Percentiles rank a stretch among this genome's conserved stretches.
Evolutionary conservation across 1,284 basidiomycete species (phyloP).

Genomic region (Trichosporon asahii): DNA sequence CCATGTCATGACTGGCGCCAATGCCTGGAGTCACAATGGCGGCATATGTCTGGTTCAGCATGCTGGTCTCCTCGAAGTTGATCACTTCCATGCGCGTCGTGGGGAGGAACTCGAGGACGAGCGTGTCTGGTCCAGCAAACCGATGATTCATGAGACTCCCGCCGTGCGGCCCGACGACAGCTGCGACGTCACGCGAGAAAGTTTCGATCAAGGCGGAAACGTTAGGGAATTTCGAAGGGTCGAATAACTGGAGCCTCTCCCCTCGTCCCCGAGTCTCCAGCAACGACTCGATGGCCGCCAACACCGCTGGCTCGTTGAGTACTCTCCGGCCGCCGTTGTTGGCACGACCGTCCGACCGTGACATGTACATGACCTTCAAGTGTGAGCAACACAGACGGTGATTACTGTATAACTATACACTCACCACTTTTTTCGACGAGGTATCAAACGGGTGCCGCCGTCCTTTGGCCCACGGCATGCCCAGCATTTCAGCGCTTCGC

Average conservation of each 20-base stretch:
- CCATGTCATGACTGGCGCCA: not conserved
- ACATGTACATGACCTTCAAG: not conserved
- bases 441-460: not conserved
- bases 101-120: not conserved
- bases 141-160: not conserved
- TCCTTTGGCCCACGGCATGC: not conserved
- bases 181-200: not conserved
- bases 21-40: not conserved
- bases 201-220: not conserved
- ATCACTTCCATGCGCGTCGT: not conserved
- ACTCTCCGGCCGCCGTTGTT: not conserved
- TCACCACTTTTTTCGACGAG: not conserved
- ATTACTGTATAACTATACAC: too few relatives aligned
- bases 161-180: not conserved
- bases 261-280: not conserved
- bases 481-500: conserved; percentile 7
- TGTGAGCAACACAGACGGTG: too few relatives aligned
- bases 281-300: not conserved
- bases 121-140: not conserved
- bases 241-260: not conserved
- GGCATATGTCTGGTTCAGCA: not conserved
- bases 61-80: not conserved
- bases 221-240: not conserved
- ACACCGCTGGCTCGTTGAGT: not conserved
- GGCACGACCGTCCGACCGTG: not conserved